Evolutionary conservation across 176 grass and related monocot species (phyloP), one percentile per base, ranked within the genome.

Genomic region (Oryza meridionalis): DNA sequence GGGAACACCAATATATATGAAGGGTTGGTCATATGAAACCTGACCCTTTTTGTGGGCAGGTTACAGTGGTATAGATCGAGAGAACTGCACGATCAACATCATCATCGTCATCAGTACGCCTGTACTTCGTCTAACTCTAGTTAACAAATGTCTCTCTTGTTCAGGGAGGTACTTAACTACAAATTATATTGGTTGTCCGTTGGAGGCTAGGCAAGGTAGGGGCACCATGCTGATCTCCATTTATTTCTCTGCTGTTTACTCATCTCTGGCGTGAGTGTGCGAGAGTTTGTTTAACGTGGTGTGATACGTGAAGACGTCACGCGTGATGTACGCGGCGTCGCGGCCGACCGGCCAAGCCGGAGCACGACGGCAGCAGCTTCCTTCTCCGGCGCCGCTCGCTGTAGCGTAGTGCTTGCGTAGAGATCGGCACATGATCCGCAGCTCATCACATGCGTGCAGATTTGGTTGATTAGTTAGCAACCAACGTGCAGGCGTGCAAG

Each of bases 161-260:
- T 61, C 58, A 3, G 58, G 4, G 11, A 72, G 38, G 45, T 45
- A 72, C 58, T 22, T 22, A 27, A 55, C 51, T 73, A 37, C 6
- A 37, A 35, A 58, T 58, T 62, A 62, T 62, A 46, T 72, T 72
- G 74, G 37, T 80, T 81, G 77, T 22, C 71, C 21, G 50, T 29
- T 75, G 70, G 38, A 62, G 42, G 40, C 21, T 35, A 75, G 64
- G 63, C 64, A 77, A 32, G 12, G 4, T 46, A 31, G 29, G 29
- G 58, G 6, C 67, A 35, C n/a, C 44, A 32, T 24, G 46, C 40
- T 42, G 84, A 63, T 79, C 55, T 50, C 55, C 33, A 26, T 26
- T n/a, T 27, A 3, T 46, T 21, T 46, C 40, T 16, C 70, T 21
- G 29, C 72, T 8, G 33, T 71, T 44, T 71, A 72, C n/a, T 72